phyloP scores from a whole-genome alignment of 495 filamentous ascomycete genomes.

The Penicillium egyptiacum region DNA sequence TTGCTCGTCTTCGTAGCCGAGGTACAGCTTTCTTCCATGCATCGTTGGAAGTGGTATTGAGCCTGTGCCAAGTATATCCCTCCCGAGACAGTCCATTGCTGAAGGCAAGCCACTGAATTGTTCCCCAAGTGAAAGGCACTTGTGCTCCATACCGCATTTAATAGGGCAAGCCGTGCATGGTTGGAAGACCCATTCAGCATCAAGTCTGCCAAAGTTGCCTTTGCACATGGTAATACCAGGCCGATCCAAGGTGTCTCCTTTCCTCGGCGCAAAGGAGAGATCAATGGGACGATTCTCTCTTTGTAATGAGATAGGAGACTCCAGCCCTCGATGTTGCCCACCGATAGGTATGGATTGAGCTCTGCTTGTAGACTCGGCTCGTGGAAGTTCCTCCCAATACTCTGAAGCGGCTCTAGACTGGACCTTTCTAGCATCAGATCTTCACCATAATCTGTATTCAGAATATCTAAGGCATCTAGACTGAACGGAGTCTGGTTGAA shows the following conservation, averaged over 20 bases:
- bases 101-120: neutral
- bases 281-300: constrained; percentile 20
- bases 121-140: constrained; percentile 23
- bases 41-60: constrained; percentile 14
- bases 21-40: constrained; percentile 12
- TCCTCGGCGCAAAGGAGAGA: constrained; percentile 19
- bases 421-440: neutral
- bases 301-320: constrained; percentile 24
- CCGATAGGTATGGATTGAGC: neutral
- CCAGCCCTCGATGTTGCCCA: constrained; percentile 17
- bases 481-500: neutral
- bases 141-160: constrained; percentile 21
- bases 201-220: constrained; percentile 17
- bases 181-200: constrained; percentile 8
- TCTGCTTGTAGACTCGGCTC: neutral
- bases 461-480: neutral
- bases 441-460: neutral
- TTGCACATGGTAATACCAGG: constrained; percentile 22
- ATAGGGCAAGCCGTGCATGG: constrained; percentile 16
- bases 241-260: constrained; percentile 20
- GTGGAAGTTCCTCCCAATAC: neutral
- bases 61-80: constrained; percentile 14
- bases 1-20: constrained; percentile 16
- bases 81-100: constrained; percentile 10
- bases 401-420: neutral